Base-by-base conservation (phyloP, 2,329 filamentous ascomycete genomes). In the Neocucurbitaria cava region DNA sequence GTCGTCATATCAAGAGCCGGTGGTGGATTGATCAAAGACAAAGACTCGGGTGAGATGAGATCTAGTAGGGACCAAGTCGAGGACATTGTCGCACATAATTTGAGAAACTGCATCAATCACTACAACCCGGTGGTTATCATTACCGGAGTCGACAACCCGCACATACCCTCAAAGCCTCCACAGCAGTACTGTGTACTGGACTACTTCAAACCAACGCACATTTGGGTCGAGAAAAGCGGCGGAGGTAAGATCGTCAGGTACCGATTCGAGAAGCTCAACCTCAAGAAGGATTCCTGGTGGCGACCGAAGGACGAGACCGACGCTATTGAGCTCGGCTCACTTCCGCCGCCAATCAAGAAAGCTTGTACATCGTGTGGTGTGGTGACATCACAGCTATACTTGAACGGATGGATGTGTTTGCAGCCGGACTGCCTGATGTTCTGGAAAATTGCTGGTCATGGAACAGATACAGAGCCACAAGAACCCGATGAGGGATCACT, bases 171-270 rank as follows among this genome's bases (percentile, higher is more conserved):
- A 1, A 75, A 78, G 23, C 76, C 87, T 7, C 82, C 83, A 0
- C 79, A 87, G 52, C 76, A 81, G 0, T 92, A 87, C 64, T 86
- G 83, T 50, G 85, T 91, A 0, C 78, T 92, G 38, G 88, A 81
- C n/a, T 87, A 82, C 70, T 92, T 90, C 69, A 84, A 87, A 44
- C 78, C 90, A 11, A 89, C 87, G 0, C 78, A 88, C 44, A 78
- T 91, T 0, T 93, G 89, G 89, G 78, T 75, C 10, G 89, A 93
- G 62, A 82, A 79, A 54, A 76, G 76, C 4, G 58, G 75, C 0
- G 70, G 77, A 1, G 78, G 70, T 5, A 73, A 70, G 1, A 78
- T 81, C 82, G 82, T 83, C 62, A 86, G 85, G 58, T 80, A 89
- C 23, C 83, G 89, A 0, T 82, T 91, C 3, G 87, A 92, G 69